Percentiles rank a stretch among this genome's conserved stretches.
These are phyloP conservation scores for Vicia villosa DNA, from an alignment of 306 rosid genomes.

Conservation along the genomic window DNA sequence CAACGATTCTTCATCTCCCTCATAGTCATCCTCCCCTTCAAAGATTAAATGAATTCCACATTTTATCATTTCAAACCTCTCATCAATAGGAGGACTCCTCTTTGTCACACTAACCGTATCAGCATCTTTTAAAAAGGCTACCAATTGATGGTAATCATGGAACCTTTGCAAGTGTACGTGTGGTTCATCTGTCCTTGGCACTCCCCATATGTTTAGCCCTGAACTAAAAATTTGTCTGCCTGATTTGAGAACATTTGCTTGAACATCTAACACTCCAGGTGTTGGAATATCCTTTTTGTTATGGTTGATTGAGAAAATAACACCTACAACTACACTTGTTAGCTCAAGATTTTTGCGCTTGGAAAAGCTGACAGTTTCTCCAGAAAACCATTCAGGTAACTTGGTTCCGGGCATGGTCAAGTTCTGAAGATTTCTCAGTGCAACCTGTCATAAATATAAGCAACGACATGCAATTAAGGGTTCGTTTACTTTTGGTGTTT, in stretches of 20 bases:
- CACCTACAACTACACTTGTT: conserved; percentile 50
- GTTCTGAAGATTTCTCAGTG: conserved; percentile 52
- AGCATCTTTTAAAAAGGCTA: conserved; percentile 43
- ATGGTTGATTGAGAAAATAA: conserved; percentile 53
- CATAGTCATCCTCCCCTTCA: conserved; percentile 75
- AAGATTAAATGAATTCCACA: conserved; percentile 49
- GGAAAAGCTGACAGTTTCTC: conserved; percentile 45
- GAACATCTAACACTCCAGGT: conserved; percentile 45
- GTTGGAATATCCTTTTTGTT: not conserved
- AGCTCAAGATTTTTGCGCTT: conserved; percentile 44
- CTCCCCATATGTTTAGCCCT: conserved; percentile 40
- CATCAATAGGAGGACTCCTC: conserved; percentile 42
- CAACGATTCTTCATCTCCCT: conserved; percentile 50
- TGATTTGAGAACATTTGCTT: conserved; percentile 45
- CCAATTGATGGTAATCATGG: conserved; percentile 36
- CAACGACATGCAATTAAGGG: not conserved
- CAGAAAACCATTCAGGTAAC: conserved; percentile 64
- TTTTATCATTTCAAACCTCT: conserved; percentile 52
- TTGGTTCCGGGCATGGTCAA: conserved; percentile 66
- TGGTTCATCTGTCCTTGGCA: conserved; percentile 52
- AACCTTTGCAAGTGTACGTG: conserved; percentile 57
- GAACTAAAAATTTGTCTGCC: conserved; percentile 35
- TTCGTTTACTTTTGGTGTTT: not conserved
- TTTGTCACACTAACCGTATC: conserved; percentile 41
- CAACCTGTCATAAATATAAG: conserved; percentile 45